Base-by-base conservation (phyloP, 148 eudicot genomes). In the Cornus kousa region DNA sequence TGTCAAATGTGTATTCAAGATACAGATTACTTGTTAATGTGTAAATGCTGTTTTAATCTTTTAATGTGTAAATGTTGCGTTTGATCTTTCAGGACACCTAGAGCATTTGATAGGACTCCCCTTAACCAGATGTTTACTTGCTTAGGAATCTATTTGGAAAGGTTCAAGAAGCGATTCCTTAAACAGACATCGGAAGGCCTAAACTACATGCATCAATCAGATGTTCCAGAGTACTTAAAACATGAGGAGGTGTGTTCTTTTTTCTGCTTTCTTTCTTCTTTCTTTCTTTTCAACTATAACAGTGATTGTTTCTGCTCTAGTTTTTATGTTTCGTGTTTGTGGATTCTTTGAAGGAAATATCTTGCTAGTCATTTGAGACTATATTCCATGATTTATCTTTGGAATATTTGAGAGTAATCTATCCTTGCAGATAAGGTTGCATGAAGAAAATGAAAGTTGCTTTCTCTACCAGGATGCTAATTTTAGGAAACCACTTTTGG, bases 41-140 rank as follows among this genome's bases (percentile, higher is more conserved):
- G 28, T 28, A 28, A 28, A 28, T 28, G 28, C 28, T 28, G 28
- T 28, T 28, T 28, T 28, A 28, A 28, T 28, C 28, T 28, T 28
- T 28, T 28, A 28, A 28, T 28, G 28, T 28, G 28, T 28, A 28
- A 28, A 28, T 28, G 28, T 28, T 28, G 28, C 28, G 28, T 28
- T 28, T 81, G 60, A 50, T 76, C 48, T 83, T 88, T 75, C 89
- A 95, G 98, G 84, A 81, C 89, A 83, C 96, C 97, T 46, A 97
- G 93, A 87, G 90, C 98, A 81, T 91, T 90, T 84, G 94, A 95
- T 84, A 95, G 97, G 87, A 93, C 97, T 87, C 97, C 93, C 28
- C 93, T 95, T 74, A 93, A 90, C 77, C 97, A 95, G 92, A 95
- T 95, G 98, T 95, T 95, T 76, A 90, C 94, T 65, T 97, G 97